phyloP scores from a whole-genome alignment of 2,329 filamentous ascomycete genomes.

The Aureobasidium sp. region DNA sequence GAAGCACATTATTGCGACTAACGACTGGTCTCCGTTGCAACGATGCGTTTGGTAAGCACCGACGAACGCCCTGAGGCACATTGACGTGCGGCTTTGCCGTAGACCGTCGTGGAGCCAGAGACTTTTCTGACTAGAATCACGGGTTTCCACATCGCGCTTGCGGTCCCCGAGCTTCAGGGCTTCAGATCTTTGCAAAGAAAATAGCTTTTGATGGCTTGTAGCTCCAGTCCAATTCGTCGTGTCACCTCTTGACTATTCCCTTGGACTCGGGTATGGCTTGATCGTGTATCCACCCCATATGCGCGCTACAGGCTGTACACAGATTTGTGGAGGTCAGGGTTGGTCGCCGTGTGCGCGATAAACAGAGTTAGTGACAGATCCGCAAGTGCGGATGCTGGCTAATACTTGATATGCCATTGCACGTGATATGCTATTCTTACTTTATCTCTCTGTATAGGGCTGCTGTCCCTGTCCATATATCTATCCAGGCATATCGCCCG shows the following conservation, averaged over 20 bases:
- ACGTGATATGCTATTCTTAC: constrained; percentile 12
- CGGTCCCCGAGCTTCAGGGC: constrained; percentile 6
- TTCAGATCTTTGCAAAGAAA: background rate
- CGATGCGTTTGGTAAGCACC: constrained; percentile 11
- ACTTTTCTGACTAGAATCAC: constrained; percentile 5
- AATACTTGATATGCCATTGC: background rate
- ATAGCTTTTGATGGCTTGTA: constrained; percentile 1
- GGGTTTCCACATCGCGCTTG: background rate
- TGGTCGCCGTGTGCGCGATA: constrained; percentile 1
- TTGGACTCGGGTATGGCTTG: constrained; percentile 5
- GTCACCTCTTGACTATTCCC: constrained; percentile 1
- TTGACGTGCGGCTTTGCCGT: constrained; percentile 9
- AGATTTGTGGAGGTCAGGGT: constrained; percentile 10
- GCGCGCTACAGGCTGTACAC: constrained; percentile 1
- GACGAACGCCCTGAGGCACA: constrained; percentile 3
- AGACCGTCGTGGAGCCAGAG: constrained; percentile 2
- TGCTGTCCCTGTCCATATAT: constrained; percentile 5
- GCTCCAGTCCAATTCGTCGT: constrained; percentile 3
- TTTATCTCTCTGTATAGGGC: constrained; percentile 9
- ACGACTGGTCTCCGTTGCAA: constrained; percentile 8
- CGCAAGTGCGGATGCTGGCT: background rate
- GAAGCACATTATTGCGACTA: background rate
- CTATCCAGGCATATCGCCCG: constrained; percentile 10
- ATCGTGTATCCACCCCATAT: background rate
- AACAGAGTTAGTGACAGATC: constrained; percentile 9